These are phyloP conservation scores for Lentithecium fluviatile DNA, from an alignment of 495 filamentous ascomycete species.

Conservation along the genomic window DNA sequence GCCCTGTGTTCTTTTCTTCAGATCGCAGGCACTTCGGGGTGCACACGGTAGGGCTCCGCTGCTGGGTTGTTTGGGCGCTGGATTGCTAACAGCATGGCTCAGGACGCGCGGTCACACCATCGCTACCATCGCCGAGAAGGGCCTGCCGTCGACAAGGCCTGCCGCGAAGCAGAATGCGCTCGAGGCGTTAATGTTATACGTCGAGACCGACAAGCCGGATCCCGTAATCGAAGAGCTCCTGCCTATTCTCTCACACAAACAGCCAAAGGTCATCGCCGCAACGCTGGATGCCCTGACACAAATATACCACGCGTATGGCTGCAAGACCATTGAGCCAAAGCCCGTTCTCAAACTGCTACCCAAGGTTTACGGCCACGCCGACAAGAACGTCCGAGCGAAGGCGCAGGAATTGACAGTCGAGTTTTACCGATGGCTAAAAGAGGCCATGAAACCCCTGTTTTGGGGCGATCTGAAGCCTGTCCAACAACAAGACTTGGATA, in stretches of 20 bases:
- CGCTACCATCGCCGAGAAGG: constrained; percentile 83
- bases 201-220: constrained; percentile 83
- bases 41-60: constrained; percentile 58
- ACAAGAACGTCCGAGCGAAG: constrained; percentile 97
- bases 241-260: constrained; percentile 82
- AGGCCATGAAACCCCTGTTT: constrained; percentile 97
- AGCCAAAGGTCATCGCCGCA: constrained; percentile 90
- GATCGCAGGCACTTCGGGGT: constrained; percentile 75
- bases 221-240: constrained; percentile 89
- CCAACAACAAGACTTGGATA: constrained; percentile 91
- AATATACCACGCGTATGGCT: constrained; percentile 90
- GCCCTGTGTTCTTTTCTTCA: constrained; percentile 88
- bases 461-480: constrained; percentile 95
- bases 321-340: constrained; percentile 95
- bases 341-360: constrained; percentile 87
- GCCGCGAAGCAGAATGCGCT: constrained; percentile 82
- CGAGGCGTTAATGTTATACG: constrained; percentile 83
- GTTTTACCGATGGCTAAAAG: constrained; percentile 93
- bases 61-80: not conserved
- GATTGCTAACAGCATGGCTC: constrained; percentile 17
- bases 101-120: constrained; percentile 76
- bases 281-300: constrained; percentile 73
- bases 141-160: constrained; percentile 79
- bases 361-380: constrained; percentile 90
- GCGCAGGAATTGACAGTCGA: constrained; percentile 89